phyloP scores from a whole-genome alignment of 331 rosid genomes.

The Erythrophleum ivorense region DNA sequence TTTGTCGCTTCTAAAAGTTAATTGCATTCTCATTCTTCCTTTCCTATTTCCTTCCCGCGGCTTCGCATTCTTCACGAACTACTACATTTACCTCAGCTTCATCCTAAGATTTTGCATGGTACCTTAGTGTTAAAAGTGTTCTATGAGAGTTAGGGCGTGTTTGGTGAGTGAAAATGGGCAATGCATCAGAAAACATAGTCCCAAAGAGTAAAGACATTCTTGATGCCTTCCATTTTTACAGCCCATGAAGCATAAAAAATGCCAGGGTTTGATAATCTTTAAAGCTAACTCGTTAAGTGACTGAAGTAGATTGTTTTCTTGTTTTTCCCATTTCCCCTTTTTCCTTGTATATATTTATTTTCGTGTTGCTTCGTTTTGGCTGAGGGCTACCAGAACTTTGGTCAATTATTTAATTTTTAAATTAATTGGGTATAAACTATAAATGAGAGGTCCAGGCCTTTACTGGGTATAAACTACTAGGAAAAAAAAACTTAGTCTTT shows the following conservation, averaged over 20 bases:
- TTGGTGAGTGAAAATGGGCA: background rate
- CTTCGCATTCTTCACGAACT: slow-evolving; percentile 23
- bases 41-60: background rate
- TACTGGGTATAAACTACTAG: background rate
- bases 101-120: background rate
- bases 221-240: slow-evolving; percentile 1
- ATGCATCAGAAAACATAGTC: background rate
- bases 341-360: background rate
- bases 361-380: slow-evolving; percentile 13
- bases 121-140: background rate
- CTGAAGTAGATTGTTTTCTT: background rate
- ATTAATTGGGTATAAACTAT: slow-evolving; percentile 2
- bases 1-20: background rate
- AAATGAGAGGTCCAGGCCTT: slow-evolving; percentile 4
- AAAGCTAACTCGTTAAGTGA: background rate
- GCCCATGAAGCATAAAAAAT: background rate
- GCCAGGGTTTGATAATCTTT: background rate
- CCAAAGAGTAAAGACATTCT: background rate
- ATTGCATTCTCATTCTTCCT: slow-evolving; percentile 20
- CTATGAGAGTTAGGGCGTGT: background rate
- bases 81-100: slow-evolving; percentile 11
- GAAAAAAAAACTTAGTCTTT: too few relatives aligned
- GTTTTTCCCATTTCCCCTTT: background rate
- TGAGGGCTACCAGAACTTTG: background rate
- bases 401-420: background rate